These are phyloP conservation scores for Boechera retrofracta DNA, from an alignment of 345 rosid species.

Conservation along the genomic window DNA sequence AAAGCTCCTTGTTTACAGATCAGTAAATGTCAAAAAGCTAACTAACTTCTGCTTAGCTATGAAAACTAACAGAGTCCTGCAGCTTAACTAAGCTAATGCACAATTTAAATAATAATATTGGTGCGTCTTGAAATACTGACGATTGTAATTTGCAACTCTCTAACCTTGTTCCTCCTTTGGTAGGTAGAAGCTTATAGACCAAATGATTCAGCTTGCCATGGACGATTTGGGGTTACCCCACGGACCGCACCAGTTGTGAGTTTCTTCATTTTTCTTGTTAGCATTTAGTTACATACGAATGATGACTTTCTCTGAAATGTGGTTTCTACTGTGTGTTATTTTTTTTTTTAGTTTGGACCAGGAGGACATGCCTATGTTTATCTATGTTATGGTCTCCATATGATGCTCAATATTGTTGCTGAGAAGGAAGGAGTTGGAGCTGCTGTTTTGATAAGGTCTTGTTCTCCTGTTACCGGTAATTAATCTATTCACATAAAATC, in stretches of 20 bases:
- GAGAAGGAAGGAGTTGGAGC: conserved; percentile 93
- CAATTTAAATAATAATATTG: neutral
- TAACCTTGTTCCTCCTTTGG: neutral
- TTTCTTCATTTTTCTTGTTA: conserved; percentile 21
- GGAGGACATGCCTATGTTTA: conserved; percentile 97
- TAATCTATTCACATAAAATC: conserved; percentile 5
- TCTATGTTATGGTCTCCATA: conserved; percentile 91
- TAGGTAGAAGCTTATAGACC: conserved; percentile 97
- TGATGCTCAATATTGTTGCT: conserved; percentile 93
- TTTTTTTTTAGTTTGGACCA: conserved; percentile 78
- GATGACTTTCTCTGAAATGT: conserved; percentile 1
- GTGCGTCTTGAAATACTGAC: neutral
- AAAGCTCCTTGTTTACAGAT: no score
- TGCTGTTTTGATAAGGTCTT: conserved; percentile 81
- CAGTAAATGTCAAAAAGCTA: no score
- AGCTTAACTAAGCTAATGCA: neutral
- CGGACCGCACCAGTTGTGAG: conserved; percentile 91
- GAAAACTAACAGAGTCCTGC: no score
- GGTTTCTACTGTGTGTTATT: neutral
- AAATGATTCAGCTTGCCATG: conserved; percentile 95
- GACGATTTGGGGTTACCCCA: conserved; percentile 77
- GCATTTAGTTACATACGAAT: neutral
- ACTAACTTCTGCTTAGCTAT: no score
- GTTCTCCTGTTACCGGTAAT: conserved; percentile 85
- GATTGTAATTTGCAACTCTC: neutral